Percentiles rank a stretch among this genome's conserved stretches.
Evolutionary conservation across 805 yeast genomes (phyloP).

Genomic region (Saturnispora mendoncae): DNA sequence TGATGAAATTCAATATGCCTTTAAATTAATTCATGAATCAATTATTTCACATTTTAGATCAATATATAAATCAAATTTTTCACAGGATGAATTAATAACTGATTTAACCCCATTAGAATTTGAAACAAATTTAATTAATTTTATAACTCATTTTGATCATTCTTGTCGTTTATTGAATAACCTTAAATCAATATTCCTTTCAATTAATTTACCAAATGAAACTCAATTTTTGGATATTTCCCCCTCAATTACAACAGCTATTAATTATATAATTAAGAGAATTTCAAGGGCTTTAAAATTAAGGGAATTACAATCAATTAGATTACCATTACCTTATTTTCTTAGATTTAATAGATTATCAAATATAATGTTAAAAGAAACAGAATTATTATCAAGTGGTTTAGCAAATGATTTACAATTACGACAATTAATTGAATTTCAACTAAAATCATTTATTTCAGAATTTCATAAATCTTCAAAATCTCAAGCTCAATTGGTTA

Average conservation of each 20-base stretch:
- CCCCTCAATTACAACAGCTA: conserved; percentile 60
- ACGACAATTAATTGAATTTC: conserved; percentile 58
- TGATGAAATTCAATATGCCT: conserved; percentile 2
- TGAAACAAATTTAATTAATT: conserved; percentile 57
- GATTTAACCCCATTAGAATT: conserved; percentile 66
- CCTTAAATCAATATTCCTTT: conserved; percentile 61
- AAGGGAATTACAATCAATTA: conserved; percentile 61
- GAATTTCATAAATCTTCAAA: conserved; percentile 46
- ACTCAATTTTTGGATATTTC: no score
- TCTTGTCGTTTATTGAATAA: conserved; percentile 66
- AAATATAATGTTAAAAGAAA: conserved; percentile 65
- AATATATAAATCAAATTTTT: conserved; percentile 34
- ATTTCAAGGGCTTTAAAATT: conserved; percentile 71
- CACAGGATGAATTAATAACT: conserved; percentile 5
- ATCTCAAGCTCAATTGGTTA: conserved; percentile 35
- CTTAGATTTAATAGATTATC: conserved; percentile 56
- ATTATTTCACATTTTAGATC: conserved; percentile 36
- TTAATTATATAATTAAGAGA: conserved; percentile 64
- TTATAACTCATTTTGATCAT: conserved; percentile 59
- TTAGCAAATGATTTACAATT: conserved; percentile 49
- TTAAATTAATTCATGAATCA: conserved; percentile 23
- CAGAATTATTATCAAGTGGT: conserved; percentile 70
- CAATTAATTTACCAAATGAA: conserved; percentile 49
- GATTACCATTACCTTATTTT: conserved; percentile 51
- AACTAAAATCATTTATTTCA: conserved; percentile 49